Evolutionary conservation across 805 yeast species (phyloP).

Genomic region (Saturnispora serradocipensis): DNA sequence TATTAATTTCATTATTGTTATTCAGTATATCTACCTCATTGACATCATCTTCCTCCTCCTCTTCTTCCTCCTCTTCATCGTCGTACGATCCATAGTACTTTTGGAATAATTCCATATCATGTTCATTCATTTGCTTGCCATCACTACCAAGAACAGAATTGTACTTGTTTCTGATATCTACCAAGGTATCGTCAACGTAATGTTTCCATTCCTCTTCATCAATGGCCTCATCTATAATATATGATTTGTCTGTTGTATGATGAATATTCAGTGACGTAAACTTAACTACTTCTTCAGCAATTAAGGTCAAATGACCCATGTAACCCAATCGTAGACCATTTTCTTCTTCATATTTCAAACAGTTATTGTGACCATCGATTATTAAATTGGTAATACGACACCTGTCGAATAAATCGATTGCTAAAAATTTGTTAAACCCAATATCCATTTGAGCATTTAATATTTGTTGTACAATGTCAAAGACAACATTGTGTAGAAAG

Average conservation of each 20-base stretch:
- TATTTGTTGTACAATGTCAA: constrained; percentile 90
- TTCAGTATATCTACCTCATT: constrained; percentile 12
- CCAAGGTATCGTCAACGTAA: constrained; percentile 74
- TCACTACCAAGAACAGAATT: constrained; percentile 77
- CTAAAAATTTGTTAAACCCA: constrained; percentile 27
- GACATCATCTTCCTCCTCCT: constrained; percentile 17
- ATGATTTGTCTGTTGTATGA: constrained; percentile 46
- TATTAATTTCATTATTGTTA: constrained; percentile 17
- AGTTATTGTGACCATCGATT: constrained; percentile 50
- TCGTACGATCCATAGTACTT: constrained; percentile 19
- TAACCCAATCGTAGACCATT: constrained; percentile 48
- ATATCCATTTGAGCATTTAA: constrained; percentile 63
- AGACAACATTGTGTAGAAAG: constrained; percentile 92
- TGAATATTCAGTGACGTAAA: constrained; percentile 57
- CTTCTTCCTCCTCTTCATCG: constrained; percentile 18
- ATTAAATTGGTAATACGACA: constrained; percentile 45
- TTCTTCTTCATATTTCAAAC: constrained; percentile 42
- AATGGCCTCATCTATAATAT: constrained; percentile 37
- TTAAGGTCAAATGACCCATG: constrained; percentile 49
- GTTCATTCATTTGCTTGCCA: constrained; percentile 29
- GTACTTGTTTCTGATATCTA: constrained; percentile 87
- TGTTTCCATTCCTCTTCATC: constrained; percentile 25
- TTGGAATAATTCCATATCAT: constrained; percentile 27
- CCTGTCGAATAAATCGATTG: constrained; percentile 33
- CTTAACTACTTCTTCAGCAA: constrained; percentile 52